Base-by-base conservation (phyloP, 306 rosid genomes). In the Adenanthera pavonina region DNA sequence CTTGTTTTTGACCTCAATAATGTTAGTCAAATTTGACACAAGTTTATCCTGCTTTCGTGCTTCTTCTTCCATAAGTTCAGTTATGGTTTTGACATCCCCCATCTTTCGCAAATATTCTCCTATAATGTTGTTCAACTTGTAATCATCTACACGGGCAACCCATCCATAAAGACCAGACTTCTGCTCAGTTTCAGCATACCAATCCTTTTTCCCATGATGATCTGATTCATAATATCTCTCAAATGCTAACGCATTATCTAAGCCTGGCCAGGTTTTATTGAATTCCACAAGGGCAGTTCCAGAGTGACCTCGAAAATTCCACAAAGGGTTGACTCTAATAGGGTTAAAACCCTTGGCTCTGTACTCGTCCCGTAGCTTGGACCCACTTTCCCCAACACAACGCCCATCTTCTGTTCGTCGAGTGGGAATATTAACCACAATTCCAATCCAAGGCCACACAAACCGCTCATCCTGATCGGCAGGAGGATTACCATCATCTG, bases 391-490 rank as follows among this genome's bases (percentile, higher is more conserved):
- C 80, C 98, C 99, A 2, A 87, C 91, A 34, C 33, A 84, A 15
- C 90, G 82, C 49, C 98, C 99, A 66, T 91, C 95, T 20, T 86
- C 90, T 36, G 88, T 71, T 57, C 79, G 90, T 69, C 30, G 81
- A 25, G 91, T 96, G 57, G 97, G 97, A 87, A 96, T 82, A 76
- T 96, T 96, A 66, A 91, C 97, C 59, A 91, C 97, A 35, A 96
- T 74, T 70, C 98, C 98, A 62, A 85, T 88, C 99, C 99, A 94
- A 51, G 99, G 98, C 97, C 97, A 92, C 74, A 96, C 97, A 69
- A 94, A 88, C 59, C 83, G 91, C 80, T 89, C 92, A 81, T 87
- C 92, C 13, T 84, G 90, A 81, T 90, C 76, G 46, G 74, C 60
- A 33, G 77, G 76, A 62, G 90, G 87, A 30, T 91, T 88, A 57